Conservation (phyloP, 805 yeast genomes). For the Nakazawaea anatomiae region DNA sequence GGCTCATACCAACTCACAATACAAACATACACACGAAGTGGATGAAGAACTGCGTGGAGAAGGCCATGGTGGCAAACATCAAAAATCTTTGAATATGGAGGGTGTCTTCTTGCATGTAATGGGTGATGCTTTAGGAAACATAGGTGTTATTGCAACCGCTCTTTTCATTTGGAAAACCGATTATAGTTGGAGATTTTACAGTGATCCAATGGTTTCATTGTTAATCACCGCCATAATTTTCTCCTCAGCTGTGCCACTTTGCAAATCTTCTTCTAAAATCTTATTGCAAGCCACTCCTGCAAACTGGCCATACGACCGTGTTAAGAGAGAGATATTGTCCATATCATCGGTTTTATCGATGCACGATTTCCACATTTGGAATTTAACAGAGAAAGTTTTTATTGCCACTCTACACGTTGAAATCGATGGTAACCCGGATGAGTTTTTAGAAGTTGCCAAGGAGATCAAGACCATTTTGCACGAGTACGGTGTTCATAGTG, state of each 20-base stretch:
- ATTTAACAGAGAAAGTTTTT: conserved; percentile 76
- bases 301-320: conserved; percentile 68
- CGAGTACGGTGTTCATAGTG: conserved; percentile 82
- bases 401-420: conserved; percentile 90
- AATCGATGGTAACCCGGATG: conserved; percentile 55
- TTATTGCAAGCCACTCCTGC: conserved; percentile 90
- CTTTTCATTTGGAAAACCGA: conserved; percentile 91
- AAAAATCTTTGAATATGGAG: conserved; percentile 87
- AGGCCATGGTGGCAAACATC: conserved; percentile 19
- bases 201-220: conserved; percentile 83
- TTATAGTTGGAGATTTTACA: conserved; percentile 78
- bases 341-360: conserved; percentile 75
- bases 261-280: conserved; percentile 80
- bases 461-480: conserved; percentile 76
- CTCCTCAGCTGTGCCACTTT: conserved; percentile 85
- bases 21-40: conserved; percentile 13
- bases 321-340: conserved; percentile 59
- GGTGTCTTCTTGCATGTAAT: conserved; percentile 94
- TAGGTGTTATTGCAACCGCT: conserved; percentile 90
- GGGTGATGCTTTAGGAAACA: conserved; percentile 94
- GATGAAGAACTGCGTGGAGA: background rate
- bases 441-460: conserved; percentile 65
- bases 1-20: conserved; percentile 13
- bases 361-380: conserved; percentile 97
- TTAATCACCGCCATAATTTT: conserved; percentile 85